Conservation (phyloP, 768 basidiomycete genomes). For the Tulasnella sp. region DNA sequence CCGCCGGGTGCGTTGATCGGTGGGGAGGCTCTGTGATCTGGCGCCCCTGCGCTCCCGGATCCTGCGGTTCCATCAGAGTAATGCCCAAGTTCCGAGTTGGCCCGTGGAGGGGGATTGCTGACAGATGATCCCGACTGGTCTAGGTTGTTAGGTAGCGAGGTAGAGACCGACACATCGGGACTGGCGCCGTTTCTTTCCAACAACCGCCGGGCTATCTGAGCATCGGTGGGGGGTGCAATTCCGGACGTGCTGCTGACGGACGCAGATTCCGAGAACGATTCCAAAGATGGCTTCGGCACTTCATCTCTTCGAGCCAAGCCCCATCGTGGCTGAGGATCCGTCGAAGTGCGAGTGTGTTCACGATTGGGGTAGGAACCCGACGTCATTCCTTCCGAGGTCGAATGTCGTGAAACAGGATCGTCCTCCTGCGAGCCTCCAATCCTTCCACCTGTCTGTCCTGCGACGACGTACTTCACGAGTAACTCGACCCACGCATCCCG, state of each 20-base stretch:
- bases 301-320: not conserved
- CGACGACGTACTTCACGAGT: slow-evolving; percentile 78
- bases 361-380: not conserved
- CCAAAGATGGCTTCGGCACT: not conserved
- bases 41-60: not conserved
- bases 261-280: slow-evolving; percentile 5
- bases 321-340: not conserved
- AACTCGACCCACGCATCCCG: slow-evolving; percentile 92
- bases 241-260: not conserved
- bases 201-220: slow-evolving; percentile 23
- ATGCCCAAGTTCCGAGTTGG: slow-evolving; percentile 75
- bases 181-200: slow-evolving; percentile 30
- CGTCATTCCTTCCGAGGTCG: not conserved
- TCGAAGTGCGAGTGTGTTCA: not conserved
- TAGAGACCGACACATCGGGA: slow-evolving; percentile 41
- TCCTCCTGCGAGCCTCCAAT: not conserved
- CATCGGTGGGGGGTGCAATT: not conserved
- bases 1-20: not conserved
- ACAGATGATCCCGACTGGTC: slow-evolving; percentile 22
- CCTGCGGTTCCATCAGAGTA: slow-evolving; percentile 44
- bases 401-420: not conserved
- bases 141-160: slow-evolving; percentile 41
- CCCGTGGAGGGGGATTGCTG: slow-evolving; percentile 29
- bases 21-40: not conserved
- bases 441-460: slow-evolving; percentile 23